These are phyloP conservation scores for Cephaloascus albidus DNA, from an alignment of 805 yeast species.

Conservation along the genomic window DNA sequence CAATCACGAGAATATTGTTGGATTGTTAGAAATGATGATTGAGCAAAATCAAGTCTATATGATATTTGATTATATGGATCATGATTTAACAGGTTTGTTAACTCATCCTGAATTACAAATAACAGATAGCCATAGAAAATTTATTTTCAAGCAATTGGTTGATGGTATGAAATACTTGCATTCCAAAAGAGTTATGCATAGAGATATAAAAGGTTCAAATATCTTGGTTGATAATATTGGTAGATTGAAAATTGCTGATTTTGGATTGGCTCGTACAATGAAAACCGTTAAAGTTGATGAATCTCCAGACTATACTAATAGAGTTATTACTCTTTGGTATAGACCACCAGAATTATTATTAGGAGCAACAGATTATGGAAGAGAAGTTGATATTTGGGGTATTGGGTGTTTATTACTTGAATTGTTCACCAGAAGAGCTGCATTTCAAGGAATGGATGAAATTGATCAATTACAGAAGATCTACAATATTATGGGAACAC, in stretches of 20 bases:
- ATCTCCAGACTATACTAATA: conserved; percentile 78
- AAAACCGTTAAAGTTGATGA: conserved; percentile 40
- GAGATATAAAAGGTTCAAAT: conserved; percentile 80
- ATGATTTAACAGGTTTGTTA: conserved; percentile 83
- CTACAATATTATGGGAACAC: conserved; percentile 82
- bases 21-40: conserved; percentile 83
- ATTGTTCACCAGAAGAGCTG: conserved; percentile 62
- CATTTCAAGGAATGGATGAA: conserved; percentile 86
- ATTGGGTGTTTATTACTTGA: conserved; percentile 88
- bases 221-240: conserved; percentile 58
- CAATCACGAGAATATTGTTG: conserved; percentile 74
- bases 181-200: conserved; percentile 57
- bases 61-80: conserved; percentile 91
- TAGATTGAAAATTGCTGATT: conserved; percentile 64
- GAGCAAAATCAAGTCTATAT: conserved; percentile 68
- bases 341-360: conserved; percentile 90
- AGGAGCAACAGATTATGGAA: conserved; percentile 84
- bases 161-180: conserved; percentile 67
- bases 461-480: conserved; percentile 73
- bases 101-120: conserved; percentile 64
- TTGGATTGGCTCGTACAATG: conserved; percentile 76
- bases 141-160: conserved; percentile 53
- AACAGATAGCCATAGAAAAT: conserved; percentile 56
- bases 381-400: conserved; percentile 96
- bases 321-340: conserved; percentile 96